phyloP scores from a whole-genome alignment of 768 basidiomycete species.

The Nevesoporus exiguus region DNA sequence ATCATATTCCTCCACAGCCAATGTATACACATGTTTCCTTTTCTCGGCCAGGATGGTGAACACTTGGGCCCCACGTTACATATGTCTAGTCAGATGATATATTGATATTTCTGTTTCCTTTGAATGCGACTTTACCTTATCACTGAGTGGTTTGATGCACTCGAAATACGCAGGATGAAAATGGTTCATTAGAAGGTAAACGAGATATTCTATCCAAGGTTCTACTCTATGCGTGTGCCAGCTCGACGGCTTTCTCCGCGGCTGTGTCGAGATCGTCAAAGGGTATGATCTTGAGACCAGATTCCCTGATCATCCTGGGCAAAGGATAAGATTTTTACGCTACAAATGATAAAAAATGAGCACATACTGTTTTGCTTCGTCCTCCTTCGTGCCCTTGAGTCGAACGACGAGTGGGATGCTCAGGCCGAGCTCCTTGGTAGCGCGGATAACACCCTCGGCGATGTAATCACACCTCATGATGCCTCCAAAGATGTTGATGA shows the following conservation, averaged over 20 bases:
- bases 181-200: constrained; percentile 18
- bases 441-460: constrained; percentile 97
- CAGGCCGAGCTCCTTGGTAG: constrained; percentile 86
- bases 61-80: constrained; percentile 15
- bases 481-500: constrained; percentile 97
- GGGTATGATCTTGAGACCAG: constrained; percentile 89
- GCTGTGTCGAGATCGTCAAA: constrained; percentile 94
- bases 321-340: constrained; percentile 3
- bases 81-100: constrained; percentile 29
- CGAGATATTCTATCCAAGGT: constrained; percentile 14
- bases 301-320: constrained; percentile 85
- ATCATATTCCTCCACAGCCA: constrained; percentile 28
- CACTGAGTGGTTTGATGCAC: background rate
- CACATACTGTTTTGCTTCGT: constrained; percentile 89
- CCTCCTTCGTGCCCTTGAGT: constrained; percentile 95
- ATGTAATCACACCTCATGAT: constrained; percentile 99
- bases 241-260: constrained; percentile 72
- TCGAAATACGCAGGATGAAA: background rate
- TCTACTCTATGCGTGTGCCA: constrained; percentile 48
- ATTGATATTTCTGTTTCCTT: constrained; percentile 29
- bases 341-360: background rate
- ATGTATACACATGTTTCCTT: constrained; percentile 29
- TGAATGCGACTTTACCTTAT: constrained; percentile 24
- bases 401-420: constrained; percentile 88
- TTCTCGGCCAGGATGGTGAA: constrained; percentile 32